These are phyloP conservation scores for Spirogloea muscicola DNA, from an alignment of 139 green algal genomes.

Conservation along the genomic window DNA sequence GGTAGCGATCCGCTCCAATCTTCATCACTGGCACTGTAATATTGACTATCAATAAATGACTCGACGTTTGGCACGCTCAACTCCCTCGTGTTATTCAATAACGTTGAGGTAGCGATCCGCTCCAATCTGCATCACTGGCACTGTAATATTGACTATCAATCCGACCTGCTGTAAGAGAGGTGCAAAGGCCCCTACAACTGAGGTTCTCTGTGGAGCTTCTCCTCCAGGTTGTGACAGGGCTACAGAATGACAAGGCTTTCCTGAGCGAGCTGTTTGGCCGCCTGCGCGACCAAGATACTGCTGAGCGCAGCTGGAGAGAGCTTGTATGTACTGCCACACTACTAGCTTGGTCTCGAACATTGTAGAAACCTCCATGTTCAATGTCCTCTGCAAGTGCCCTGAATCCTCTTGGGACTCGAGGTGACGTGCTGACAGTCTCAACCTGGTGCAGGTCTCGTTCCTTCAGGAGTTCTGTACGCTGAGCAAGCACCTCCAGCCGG, in stretches of 20 bases:
- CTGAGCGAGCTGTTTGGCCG: slow-evolving; percentile 76
- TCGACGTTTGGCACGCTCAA: slow-evolving; percentile 80
- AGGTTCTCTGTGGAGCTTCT: background rate
- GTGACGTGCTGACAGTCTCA: too few relatives aligned
- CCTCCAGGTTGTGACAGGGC: slow-evolving; percentile 40
- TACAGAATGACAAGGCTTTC: slow-evolving; percentile 70
- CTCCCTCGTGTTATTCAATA: slow-evolving; percentile 86
- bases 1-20: too few relatives aligned
- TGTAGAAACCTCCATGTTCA: background rate
- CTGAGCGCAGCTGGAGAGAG: slow-evolving; percentile 65
- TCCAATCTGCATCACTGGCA: background rate
- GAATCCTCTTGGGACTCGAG: too few relatives aligned
- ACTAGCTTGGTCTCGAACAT: background rate
- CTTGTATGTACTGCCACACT: slow-evolving; percentile 57
- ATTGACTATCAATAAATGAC: too few relatives aligned
- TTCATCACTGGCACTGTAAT: too few relatives aligned
- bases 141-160: background rate
- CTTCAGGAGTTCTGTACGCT: slow-evolving; percentile 86
- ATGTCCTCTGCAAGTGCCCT: background rate
- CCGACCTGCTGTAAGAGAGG: background rate
- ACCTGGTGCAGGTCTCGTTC: slow-evolving; percentile 40
- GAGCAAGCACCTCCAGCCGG: slow-evolving; percentile 77
- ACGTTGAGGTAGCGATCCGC: slow-evolving; percentile 74
- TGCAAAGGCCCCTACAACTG: background rate
- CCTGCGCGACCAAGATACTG: slow-evolving; percentile 48